Evolutionary conservation across 306 rosid species (phyloP).

Genomic region (Dalbergia cultrata): DNA sequence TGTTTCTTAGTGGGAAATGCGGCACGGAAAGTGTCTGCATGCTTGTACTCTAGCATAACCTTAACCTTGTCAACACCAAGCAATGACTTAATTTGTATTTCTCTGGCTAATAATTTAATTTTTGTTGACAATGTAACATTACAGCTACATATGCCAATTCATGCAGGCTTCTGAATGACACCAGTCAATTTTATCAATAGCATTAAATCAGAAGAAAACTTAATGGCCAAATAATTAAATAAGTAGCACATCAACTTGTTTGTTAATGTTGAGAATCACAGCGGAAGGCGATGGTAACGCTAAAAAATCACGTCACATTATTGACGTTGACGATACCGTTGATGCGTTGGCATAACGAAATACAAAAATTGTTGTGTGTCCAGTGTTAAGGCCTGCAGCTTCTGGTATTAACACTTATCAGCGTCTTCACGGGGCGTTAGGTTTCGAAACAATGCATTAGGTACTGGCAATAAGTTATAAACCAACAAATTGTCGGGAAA

Average conservation of each 20-base stretch:
- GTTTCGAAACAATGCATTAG: too few relatives aligned
- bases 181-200: background rate
- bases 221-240: too few relatives aligned
- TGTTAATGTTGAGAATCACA: background rate
- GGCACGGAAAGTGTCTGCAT: conserved; percentile 40
- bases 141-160: background rate
- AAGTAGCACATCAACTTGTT: background rate
- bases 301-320: too few relatives aligned
- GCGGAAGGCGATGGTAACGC: too few relatives aligned
- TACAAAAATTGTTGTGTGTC: too few relatives aligned
- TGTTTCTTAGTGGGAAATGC: conserved; percentile 37
- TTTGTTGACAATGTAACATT: background rate
- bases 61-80: conserved; percentile 17
- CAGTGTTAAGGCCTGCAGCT: too few relatives aligned
- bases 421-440: background rate
- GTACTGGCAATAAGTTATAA: background rate
- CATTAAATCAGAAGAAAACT: background rate
- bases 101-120: background rate
- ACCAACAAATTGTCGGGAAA: background rate
- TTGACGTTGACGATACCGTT: too few relatives aligned
- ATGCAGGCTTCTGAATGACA: background rate
- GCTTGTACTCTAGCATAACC: conserved; percentile 30
- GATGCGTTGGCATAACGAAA: too few relatives aligned
- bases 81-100: conserved; percentile 8
- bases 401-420: too few relatives aligned